Evolutionary conservation across 129 eudicot genomes (phyloP).

Genomic region (Rutidosis leptorrhynchoides): DNA sequence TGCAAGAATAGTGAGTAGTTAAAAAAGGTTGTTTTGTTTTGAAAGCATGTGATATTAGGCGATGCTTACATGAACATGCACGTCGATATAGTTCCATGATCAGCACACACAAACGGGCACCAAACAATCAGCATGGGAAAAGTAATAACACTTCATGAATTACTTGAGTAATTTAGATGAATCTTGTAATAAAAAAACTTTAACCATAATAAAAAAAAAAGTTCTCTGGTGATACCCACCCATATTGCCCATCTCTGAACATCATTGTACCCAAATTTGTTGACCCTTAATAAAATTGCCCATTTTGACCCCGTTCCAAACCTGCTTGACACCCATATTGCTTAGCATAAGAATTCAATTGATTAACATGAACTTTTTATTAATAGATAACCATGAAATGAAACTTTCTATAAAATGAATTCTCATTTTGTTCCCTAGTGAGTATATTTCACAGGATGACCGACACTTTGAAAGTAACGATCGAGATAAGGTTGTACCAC

Average conservation of each 20-base stretch:
- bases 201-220: neutral
- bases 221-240: no score
- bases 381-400: conserved; percentile 7
- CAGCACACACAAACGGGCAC: no score
- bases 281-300: no score
- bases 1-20: no score
- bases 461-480: conserved; percentile 9
- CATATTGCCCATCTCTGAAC: no score
- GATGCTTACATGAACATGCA: no score
- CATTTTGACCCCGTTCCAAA: conserved; percentile 3
- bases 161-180: neutral
- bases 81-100: no score
- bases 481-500: conserved; percentile 41
- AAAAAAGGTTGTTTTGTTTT: no score
- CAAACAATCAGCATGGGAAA: neutral
- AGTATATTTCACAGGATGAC: conserved; percentile 5
- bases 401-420: neutral
- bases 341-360: neutral
- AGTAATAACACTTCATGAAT: neutral
- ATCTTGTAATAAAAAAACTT: neutral
- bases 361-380: no score
- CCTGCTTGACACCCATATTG: neutral
- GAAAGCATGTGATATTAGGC: no score
- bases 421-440: neutral
- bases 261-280: no score